phyloP scores from a whole-genome alignment of 2,329 filamentous ascomycete species.

The Bipolaris cookei region DNA sequence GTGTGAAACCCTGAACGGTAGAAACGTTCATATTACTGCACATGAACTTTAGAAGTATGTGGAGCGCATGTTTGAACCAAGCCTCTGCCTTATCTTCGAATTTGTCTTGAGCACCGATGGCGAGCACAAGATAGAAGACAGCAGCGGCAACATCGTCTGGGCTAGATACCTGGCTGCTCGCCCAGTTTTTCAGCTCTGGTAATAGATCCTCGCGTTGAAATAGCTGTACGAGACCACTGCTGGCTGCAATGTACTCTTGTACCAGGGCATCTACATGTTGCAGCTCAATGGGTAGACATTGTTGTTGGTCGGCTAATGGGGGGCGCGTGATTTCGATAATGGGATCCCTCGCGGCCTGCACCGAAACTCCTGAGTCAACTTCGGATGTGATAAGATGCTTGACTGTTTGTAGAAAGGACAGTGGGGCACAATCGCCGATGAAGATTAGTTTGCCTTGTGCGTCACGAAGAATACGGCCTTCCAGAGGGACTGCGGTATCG shows the following conservation, averaged over 20 bases:
- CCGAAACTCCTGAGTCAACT: slow-evolving; percentile 32
- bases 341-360: slow-evolving; percentile 37
- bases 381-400: slow-evolving; percentile 56
- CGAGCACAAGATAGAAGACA: slow-evolving; percentile 59
- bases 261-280: slow-evolving; percentile 52
- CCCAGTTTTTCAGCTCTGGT: slow-evolving; percentile 39
- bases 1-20: slow-evolving; percentile 59
- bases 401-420: slow-evolving; percentile 61
- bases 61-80: slow-evolving; percentile 56
- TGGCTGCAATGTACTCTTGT: slow-evolving; percentile 54
- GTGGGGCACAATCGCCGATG: slow-evolving; percentile 60
- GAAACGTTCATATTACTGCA: slow-evolving; percentile 58
- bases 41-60: slow-evolving; percentile 55
- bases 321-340: slow-evolving; percentile 42
- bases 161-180: slow-evolving; percentile 12
- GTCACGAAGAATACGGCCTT: slow-evolving; percentile 58
- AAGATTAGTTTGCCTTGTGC: slow-evolving; percentile 62
- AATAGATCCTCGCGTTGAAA: slow-evolving; percentile 52
- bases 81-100: slow-evolving; percentile 53
- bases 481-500: slow-evolving; percentile 52
- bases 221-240: slow-evolving; percentile 57
- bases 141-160: slow-evolving; percentile 54
- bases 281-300: slow-evolving; percentile 32
- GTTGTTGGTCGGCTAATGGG: slow-evolving; percentile 29
- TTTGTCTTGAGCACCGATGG: slow-evolving; percentile 56